Evolutionary conservation across 345 rosid species (phyloP).

Genomic region (Viola odorata): DNA sequence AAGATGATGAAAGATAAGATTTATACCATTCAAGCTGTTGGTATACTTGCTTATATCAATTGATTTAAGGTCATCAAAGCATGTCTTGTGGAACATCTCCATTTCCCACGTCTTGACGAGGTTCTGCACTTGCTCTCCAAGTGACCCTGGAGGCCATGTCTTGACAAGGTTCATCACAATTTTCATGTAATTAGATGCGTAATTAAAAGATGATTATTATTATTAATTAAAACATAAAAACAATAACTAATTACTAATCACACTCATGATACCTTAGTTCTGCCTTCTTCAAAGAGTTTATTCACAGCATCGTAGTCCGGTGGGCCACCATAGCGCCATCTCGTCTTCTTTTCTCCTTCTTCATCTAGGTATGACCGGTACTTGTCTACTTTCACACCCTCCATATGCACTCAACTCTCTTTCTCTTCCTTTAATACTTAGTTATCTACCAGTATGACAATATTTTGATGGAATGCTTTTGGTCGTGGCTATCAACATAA

Average conservation of each 20-base stretch:
- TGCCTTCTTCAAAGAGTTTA: constrained; percentile 59
- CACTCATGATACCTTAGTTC: constrained; percentile 33
- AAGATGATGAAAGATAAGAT: background rate
- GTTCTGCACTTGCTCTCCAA: constrained; percentile 58
- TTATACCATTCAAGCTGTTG: constrained; percentile 44
- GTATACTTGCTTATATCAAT: constrained; percentile 32
- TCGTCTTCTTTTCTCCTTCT: constrained; percentile 52
- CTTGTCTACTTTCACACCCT: constrained; percentile 29
- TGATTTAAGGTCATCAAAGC: constrained; percentile 32
- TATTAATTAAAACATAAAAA: background rate
- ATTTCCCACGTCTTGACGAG: constrained; percentile 67
- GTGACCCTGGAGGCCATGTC: constrained; percentile 60
- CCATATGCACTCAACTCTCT: no score
- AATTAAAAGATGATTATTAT: background rate
- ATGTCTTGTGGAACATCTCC: constrained; percentile 48
- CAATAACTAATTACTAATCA: background rate
- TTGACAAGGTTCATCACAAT: constrained; percentile 3
- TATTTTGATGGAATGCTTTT: no score
- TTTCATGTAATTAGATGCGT: background rate
- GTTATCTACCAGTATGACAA: no score
- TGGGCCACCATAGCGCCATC: constrained; percentile 45
- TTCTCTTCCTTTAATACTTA: no score
- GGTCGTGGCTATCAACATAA: no score
- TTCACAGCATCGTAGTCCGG: constrained; percentile 52
- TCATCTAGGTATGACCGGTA: constrained; percentile 43